Base-by-base conservation (phyloP, 2,329 filamentous ascomycete genomes). In the Beauveria asiatica region DNA sequence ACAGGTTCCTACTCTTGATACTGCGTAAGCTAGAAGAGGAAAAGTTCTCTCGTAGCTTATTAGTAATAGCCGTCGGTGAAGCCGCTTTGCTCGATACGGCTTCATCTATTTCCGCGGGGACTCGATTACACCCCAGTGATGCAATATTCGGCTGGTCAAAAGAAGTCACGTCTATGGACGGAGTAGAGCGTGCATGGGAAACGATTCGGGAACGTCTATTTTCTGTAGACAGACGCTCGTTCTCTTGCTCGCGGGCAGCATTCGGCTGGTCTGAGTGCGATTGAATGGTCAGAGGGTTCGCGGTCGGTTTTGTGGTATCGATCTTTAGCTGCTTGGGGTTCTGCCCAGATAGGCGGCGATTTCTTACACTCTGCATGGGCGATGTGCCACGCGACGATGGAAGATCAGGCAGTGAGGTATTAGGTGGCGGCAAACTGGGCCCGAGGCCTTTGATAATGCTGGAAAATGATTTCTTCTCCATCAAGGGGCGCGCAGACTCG, bases 261-360 rank as follows among this genome's bases (percentile, higher is more conserved):
- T 21, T 61, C 48, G 41, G 50, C 27, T 41, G 50, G 3, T 60
- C 57, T 13, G 44, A 39, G 21, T 55, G 46, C 11, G 56, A 51
- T 6, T 51, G 46, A 39, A 51, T 54, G 55, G 46, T 57, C 59
- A 56, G 67, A 7, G 68, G 46, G 25, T 66, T 65, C 19, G 66
- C 63, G n/a, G 61, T 65, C 7, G 72, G 66, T 25, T 70, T 73
- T 1, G 68, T 65, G 0, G 92, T 97, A 72, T 97, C 90, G 60
- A 97, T 97, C 74, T 92, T 96, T 55, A 97, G 78, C 68, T 92
- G 89, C 70, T 89, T 92, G 16, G 83, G 77, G 67, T 90, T 90
- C 66, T 90, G 87, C 8, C 88, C 89, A 3, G 92, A 96, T 37
- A 96, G 76, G 63, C 92, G 83, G 62, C 92, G 83, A 66, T 82